A percentile compares a stretch with the other conserved stretches of the same genome.
Conservation (phyloP, 441 rosid genomes). For the Erodium moschatum region DNA sequence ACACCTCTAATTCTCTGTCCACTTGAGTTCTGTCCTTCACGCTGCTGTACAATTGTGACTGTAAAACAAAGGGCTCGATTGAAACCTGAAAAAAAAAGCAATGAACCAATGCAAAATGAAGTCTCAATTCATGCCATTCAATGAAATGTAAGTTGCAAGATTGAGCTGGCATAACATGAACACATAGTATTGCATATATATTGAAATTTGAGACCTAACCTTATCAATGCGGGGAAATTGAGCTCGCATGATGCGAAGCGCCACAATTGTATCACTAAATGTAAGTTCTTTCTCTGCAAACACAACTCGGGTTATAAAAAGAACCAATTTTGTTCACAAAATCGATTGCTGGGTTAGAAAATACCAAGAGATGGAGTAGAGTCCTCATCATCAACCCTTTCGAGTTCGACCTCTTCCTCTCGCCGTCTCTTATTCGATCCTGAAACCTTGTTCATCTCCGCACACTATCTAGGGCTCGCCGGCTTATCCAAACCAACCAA, state of each 20-base stretch:
- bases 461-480: not conserved
- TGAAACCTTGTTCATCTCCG: conserved; percentile 1
- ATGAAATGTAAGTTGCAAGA: not conserved
- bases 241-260: conserved; percentile 26
- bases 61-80: conserved; percentile 66
- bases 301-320: not conserved
- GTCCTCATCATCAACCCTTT: not conserved
- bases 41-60: conserved; percentile 82
- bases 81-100: conserved; percentile 37
- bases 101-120: not conserved
- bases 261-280: conserved; percentile 23
- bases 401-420: conserved; percentile 8
- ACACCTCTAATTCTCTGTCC: conserved; percentile 81
- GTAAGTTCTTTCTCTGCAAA: conserved; percentile 22
- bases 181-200: not conserved
- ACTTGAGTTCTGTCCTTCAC: conserved; percentile 81
- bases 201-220: conserved; percentile 12
- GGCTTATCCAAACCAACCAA: not conserved
- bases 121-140: not conserved
- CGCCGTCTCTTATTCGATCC: not conserved
- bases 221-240: conserved; percentile 24
- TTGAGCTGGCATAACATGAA: not conserved
- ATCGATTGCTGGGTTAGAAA: not conserved
- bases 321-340: not conserved
- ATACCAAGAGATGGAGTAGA: conserved; percentile 3